Percentiles rank a stretch among this genome's conserved stretches.
Conservation (phyloP, 2,329 filamentous ascomycete species). For the Fragosphaeria purpurea region DNA sequence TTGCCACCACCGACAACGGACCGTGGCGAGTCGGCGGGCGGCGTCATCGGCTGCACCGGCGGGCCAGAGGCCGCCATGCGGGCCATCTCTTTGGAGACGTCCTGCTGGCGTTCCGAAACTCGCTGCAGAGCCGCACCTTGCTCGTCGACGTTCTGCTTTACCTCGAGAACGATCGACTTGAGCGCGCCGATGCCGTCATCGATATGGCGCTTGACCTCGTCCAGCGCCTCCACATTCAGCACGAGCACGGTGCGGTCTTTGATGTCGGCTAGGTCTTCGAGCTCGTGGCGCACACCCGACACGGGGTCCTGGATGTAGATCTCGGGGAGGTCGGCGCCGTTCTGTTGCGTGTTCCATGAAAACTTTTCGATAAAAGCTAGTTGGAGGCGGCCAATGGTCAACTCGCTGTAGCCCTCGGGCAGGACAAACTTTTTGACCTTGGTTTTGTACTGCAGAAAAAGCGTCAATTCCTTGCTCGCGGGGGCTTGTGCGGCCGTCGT, state of each 20-base stretch:
- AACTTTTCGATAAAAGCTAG: slow-evolving; percentile 98
- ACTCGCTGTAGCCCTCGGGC: slow-evolving; percentile 69
- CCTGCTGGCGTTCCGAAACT: slow-evolving; percentile 83
- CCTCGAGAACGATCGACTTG: slow-evolving; percentile 71
- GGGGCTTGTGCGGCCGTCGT: slow-evolving; percentile 14
- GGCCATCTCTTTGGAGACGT: slow-evolving; percentile 79
- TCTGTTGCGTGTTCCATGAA: slow-evolving; percentile 94
- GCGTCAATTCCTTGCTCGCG: slow-evolving; percentile 70
- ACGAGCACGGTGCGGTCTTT: slow-evolving; percentile 94
- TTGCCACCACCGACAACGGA: slow-evolving; percentile 29
- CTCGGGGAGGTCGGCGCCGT: slow-evolving; percentile 84
- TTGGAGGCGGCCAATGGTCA: slow-evolving; percentile 81
- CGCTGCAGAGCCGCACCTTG: slow-evolving; percentile 74
- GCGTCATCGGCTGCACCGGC: slow-evolving; percentile 24
- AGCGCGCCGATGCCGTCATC: slow-evolving; percentile 81
- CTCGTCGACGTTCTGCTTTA: slow-evolving; percentile 74
- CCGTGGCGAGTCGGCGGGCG: slow-evolving; percentile 39
- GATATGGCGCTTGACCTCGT: slow-evolving; percentile 93
- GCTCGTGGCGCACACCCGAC: slow-evolving; percentile 90
- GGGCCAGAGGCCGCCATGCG: slow-evolving; percentile 33
- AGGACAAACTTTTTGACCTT: slow-evolving; percentile 95
- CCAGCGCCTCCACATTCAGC: slow-evolving; percentile 81
- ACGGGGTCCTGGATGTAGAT: slow-evolving; percentile 97
- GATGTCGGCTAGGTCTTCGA: slow-evolving; percentile 86
- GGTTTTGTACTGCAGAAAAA: slow-evolving; percentile 93